Evolutionary conservation across 1,284 basidiomycete species (phyloP), one percentile per base, ranked within the genome.

Genomic region (Ustilago cynodontis): DNA sequence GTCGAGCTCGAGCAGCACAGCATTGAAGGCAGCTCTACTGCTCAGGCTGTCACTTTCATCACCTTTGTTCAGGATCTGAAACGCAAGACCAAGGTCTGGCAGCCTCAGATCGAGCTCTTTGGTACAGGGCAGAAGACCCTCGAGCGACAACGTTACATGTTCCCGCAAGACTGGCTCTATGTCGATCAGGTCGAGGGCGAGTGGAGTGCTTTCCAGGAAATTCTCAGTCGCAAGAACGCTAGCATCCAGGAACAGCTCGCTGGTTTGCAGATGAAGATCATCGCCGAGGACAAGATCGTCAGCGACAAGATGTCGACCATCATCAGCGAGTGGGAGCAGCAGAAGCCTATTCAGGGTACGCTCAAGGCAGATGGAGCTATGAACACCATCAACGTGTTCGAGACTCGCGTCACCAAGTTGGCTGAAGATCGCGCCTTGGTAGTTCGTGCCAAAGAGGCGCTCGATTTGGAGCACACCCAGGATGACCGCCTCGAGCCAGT

Each of bases 61-160:
- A 99, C 97, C 26, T 98, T 98, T 85, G 95, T 99, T 0, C 96
- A 99, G 87, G 95, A 98, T 88, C 90, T 99, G 79, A 98, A 98
- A 88, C 92, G 93, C 86, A 97, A 95, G 89, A 93, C 94, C 65
- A 93, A 94, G 87, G 90, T 91, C 90, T 99, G 97, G 97, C 92
- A 91, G n/a, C 94, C 95, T 18, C 93, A 96, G 90, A 95, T 99
- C 85, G 94, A 95, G 71, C 90, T 95, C 53, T 98, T 96, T 83
- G 92, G 92, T 39, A 91, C 91, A 70, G 95, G 96, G 60, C 95
- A 99, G 88, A 96, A 97, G 90, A 96, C 94, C 1, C 90, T 99
- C 65, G 95, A 98, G 87, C 91, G 95, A 59, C 98, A 99, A 87
- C 89, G 97, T 87, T 98, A 94, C 88, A 94, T 95, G 83, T 99